Percentiles rank a stretch among this genome's conserved stretches.
Conservation (phyloP, 208 protist species). For the Wallacemonas collosoma region DNA sequence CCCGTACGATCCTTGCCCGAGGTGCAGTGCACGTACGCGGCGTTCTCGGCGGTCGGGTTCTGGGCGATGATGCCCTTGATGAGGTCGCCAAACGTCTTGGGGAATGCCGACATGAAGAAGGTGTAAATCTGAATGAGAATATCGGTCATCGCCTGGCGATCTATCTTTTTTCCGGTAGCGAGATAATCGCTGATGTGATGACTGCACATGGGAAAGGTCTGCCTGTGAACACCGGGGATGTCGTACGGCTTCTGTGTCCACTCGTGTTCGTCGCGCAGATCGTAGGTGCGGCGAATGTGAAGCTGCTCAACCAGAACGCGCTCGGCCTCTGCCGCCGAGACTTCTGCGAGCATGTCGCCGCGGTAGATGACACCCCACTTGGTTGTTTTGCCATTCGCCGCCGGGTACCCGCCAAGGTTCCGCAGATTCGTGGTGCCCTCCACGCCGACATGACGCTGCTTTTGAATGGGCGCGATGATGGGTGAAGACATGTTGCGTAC, state of each 20-base stretch:
- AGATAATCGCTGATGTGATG: slow-evolving; percentile 19
- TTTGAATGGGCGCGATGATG: slow-evolving; percentile 18
- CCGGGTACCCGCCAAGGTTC: slow-evolving; percentile 45
- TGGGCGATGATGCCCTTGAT: slow-evolving; percentile 29
- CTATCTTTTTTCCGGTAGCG: slow-evolving; percentile 24
- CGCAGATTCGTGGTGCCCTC: slow-evolving; percentile 45
- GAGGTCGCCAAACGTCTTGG: slow-evolving; percentile 22
- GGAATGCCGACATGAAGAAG: slow-evolving; percentile 17
- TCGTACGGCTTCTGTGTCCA: slow-evolving; percentile 29
- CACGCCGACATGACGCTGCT: slow-evolving; percentile 28
- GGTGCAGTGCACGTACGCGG: slow-evolving; percentile 47
- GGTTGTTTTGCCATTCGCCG: slow-evolving; percentile 26
- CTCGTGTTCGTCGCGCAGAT: slow-evolving; percentile 33
- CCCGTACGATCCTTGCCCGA: slow-evolving; percentile 55
- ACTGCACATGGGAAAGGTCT: slow-evolving; percentile 27
- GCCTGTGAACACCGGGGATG: slow-evolving; percentile 24
- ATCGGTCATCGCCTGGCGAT: slow-evolving; percentile 8
- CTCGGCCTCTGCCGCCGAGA: slow-evolving; percentile 26
- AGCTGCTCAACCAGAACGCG: slow-evolving; percentile 35
- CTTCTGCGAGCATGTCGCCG: slow-evolving; percentile 37
- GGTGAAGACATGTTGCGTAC: background rate
- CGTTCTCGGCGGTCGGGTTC: slow-evolving; percentile 23
- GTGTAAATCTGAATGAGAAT: slow-evolving; percentile 28
- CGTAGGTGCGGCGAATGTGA: slow-evolving; percentile 35
- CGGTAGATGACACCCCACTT: slow-evolving; percentile 52